These are phyloP conservation scores for Rubroshorea leprosula DNA, from an alignment of 345 rosid genomes.

Conservation along the genomic window DNA sequence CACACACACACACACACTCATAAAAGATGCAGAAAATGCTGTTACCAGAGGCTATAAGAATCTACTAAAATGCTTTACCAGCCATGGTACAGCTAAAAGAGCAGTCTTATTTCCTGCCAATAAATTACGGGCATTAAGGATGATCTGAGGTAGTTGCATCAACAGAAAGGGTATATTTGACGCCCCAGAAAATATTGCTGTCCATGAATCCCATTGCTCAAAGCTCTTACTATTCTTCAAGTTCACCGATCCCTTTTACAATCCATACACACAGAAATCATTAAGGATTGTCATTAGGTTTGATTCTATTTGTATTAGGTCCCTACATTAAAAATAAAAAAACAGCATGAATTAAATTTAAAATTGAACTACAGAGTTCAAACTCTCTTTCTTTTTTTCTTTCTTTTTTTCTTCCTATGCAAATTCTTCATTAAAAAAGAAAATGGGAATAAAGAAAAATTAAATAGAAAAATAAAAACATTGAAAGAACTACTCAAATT, in stretches of 20 bases:
- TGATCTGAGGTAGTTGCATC: slow-evolving; percentile 86
- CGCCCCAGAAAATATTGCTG: slow-evolving; percentile 68
- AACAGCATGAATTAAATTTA: no score
- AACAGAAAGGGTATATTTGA: slow-evolving; percentile 74
- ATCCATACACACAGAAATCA: slow-evolving; percentile 1
- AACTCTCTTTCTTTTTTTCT: no score
- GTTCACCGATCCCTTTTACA: slow-evolving; percentile 35
- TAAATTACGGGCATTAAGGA: slow-evolving; percentile 75
- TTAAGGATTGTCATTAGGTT: not conserved
- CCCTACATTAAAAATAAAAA: not conserved
- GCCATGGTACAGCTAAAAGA: slow-evolving; percentile 85
- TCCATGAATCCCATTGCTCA: slow-evolving; percentile 75
- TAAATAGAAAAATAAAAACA: no score
- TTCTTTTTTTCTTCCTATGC: no score
- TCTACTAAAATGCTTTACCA: slow-evolving; percentile 45
- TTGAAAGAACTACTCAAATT: no score
- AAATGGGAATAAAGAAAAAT: no score
- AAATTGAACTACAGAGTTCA: no score
- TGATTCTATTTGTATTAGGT: not conserved
- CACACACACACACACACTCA: no score
- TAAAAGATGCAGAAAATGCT: not conserved
- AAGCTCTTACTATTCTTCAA: slow-evolving; percentile 29
- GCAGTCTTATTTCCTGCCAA: slow-evolving; percentile 72
- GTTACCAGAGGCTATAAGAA: no score
- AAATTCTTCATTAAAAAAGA: no score